Percentiles rank a stretch among this genome's conserved stretches.
These are phyloP conservation scores for Laetiporus sulphureus DNA, from an alignment of 1,284 basidiomycete species.

Conservation along the genomic window DNA sequence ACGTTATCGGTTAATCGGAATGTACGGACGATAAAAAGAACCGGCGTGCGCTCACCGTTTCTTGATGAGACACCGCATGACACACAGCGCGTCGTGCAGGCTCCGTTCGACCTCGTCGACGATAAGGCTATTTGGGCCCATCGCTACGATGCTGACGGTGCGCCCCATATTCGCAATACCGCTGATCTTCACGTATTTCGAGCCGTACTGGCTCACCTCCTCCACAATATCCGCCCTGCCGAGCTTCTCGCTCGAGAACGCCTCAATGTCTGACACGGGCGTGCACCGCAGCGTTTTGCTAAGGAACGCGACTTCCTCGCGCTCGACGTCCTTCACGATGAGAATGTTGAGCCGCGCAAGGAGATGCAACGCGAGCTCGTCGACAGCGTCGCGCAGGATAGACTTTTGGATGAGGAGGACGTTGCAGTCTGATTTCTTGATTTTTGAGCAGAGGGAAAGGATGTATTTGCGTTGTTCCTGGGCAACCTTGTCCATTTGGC, in stretches of 20 bases:
- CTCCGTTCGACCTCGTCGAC: constrained; percentile 97
- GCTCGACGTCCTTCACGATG: constrained; percentile 96
- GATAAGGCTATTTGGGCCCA: constrained; percentile 90
- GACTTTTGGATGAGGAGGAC: constrained; percentile 99
- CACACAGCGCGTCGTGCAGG: constrained; percentile 97
- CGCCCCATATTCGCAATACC: constrained; percentile 94
- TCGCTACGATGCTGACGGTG: constrained; percentile 94
- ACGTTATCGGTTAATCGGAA: constrained; percentile 3
- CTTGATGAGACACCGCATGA: constrained; percentile 97
- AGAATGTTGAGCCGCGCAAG: constrained; percentile 97
- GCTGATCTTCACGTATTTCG: constrained; percentile 91
- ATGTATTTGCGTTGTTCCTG: constrained; percentile 99
- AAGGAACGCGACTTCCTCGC: constrained; percentile 98
- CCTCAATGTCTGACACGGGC: constrained; percentile 96
- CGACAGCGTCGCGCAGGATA: constrained; percentile 97
- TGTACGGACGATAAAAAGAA: neutral
- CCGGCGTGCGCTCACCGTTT: constrained; percentile 76
- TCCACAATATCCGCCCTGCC: constrained; percentile 96
- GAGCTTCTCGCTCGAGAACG: constrained; percentile 98
- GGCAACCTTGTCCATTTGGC: constrained; percentile 99
- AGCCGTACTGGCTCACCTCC: constrained; percentile 80
- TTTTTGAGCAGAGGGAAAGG: constrained; percentile 98
- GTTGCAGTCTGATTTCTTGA: constrained; percentile 99
- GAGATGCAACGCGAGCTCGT: constrained; percentile 98
- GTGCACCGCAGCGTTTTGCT: constrained; percentile 93